A percentile compares a stretch with the other conserved stretches of the same genome.
Evolutionary conservation across 257 asterid species (phyloP).

Genomic region (Echites panduratus): DNA sequence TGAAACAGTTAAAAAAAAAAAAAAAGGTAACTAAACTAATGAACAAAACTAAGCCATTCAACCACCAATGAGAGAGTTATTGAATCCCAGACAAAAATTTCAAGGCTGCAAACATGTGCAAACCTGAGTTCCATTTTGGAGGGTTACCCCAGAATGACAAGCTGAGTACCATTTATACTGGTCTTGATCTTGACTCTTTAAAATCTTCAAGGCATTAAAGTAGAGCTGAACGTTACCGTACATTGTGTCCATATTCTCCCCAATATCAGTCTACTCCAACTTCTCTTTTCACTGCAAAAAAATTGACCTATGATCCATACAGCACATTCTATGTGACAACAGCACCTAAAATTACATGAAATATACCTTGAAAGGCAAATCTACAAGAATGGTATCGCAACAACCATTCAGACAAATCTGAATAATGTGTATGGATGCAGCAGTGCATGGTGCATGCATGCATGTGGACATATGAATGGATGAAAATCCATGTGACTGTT

Average conservation of each 20-base stretch:
- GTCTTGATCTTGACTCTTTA: background rate
- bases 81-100: background rate
- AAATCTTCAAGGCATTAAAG: background rate
- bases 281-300: background rate
- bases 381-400: background rate
- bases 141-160: background rate
- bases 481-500: background rate
- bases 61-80: background rate
- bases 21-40: background rate
- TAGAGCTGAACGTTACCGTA: background rate
- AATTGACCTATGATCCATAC: background rate
- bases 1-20: too few relatives aligned
- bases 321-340: background rate
- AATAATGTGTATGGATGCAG: background rate
- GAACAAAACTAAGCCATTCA: background rate
- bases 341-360: background rate
- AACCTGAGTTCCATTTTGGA: conserved; percentile 4
- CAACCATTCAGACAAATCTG: background rate
- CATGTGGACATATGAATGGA: background rate
- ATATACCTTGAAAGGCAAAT: background rate
- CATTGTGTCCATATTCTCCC: conserved; percentile 1
- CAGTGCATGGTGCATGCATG: too few relatives aligned
- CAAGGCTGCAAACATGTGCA: conserved; percentile 4
- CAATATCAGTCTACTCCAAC: background rate
- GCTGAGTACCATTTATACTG: background rate